Evolutionary conservation across 257 asterid species (phyloP), one percentile per base, ranked within the genome.

Genomic region (Solanum bulbocastanum): DNA sequence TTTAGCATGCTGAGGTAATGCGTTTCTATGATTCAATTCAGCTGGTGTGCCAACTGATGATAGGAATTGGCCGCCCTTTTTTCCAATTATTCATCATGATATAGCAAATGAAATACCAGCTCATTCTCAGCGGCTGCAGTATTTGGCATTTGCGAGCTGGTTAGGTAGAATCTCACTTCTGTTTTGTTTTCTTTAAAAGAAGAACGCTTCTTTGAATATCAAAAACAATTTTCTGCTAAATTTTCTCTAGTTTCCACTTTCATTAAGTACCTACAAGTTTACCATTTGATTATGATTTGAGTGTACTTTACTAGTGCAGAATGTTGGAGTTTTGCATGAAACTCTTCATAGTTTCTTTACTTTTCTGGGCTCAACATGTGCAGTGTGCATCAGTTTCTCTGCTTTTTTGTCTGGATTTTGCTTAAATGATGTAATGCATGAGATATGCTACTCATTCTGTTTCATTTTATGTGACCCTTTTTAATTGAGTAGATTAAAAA

Each of bases 131-230:
- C 91, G 90, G 92, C 88, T 94, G 93, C 96, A 94, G 91, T 94
- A 94, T 90, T 91, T 94, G 91, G 96, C 96, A 52, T 94, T 94
- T 88, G 94, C 95, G n/a, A 93, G 94, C 87, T 93, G 95, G 96
- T 90, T 93, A 89, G 96, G 95, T 94, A 73, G 95, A 87, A 69
- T 62, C 56, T 76, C 27, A n/a, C 37, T 76, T 85, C 60, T 62
- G 30, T 27, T 35, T 75, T 81, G 22, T 46, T 16, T 81, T 81
- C 69, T 49, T 14, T 30, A 15, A 46, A 16, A 9, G 27, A 32
- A 30, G 66, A 81, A 81, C 9, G 30, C 30, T 81, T 49, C 11
- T 81, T 83, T 65, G 39, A 83, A 23, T 81, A 86, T 88, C 81
- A 10, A 68, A 16, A 86, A 22, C 23, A 22, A 20, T 12, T 39